phyloP scores from a whole-genome alignment of 768 basidiomycete genomes.

The Cystofilobasidium ferigula region DNA sequence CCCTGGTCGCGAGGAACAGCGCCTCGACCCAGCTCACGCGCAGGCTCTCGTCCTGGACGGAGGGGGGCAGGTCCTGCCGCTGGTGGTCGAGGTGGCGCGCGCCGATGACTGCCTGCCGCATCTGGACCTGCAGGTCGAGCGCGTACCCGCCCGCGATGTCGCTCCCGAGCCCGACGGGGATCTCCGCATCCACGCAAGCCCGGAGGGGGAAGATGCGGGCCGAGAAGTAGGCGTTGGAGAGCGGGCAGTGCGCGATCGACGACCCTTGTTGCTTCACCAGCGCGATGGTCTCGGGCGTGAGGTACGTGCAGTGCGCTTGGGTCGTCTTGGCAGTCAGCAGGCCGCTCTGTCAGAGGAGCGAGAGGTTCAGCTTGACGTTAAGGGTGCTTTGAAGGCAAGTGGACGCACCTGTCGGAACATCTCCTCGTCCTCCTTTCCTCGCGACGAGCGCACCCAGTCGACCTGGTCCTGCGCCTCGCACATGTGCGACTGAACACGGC shows the following conservation, averaged over 20 bases:
- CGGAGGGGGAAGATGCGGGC: conserved; percentile 31
- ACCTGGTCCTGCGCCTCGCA: conserved; percentile 69
- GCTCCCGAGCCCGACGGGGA: conserved; percentile 68
- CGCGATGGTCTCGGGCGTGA: conserved; percentile 46
- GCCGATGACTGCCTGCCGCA: conserved; percentile 66
- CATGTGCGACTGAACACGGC: conserved; percentile 68
- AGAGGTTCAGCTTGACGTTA: not conserved
- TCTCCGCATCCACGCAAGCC: conserved; percentile 49
- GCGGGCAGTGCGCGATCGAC: conserved; percentile 72
- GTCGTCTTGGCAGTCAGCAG: conserved; percentile 57
- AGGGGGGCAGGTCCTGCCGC: conserved; percentile 40
- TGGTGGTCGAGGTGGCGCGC: conserved; percentile 62
- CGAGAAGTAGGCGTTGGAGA: conserved; percentile 82
- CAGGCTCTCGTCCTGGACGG: conserved; percentile 32
- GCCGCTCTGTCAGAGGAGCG: conserved; percentile 42
- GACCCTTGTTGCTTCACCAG: conserved; percentile 47
- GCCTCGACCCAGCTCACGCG: conserved; percentile 71
- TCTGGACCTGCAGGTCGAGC: conserved; percentile 61
- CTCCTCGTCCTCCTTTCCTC: conserved; percentile 55
- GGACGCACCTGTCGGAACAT: conserved; percentile 56
- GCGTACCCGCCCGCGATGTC: conserved; percentile 82
- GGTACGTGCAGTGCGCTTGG: conserved; percentile 83
- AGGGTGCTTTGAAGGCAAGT: not conserved
- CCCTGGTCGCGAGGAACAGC: conserved; percentile 67
- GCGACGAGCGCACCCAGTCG: conserved; percentile 54